Percentiles rank a stretch among this genome's conserved stretches.
phyloP scores from a whole-genome alignment of 768 basidiomycete species.

The Russula sp. region DNA sequence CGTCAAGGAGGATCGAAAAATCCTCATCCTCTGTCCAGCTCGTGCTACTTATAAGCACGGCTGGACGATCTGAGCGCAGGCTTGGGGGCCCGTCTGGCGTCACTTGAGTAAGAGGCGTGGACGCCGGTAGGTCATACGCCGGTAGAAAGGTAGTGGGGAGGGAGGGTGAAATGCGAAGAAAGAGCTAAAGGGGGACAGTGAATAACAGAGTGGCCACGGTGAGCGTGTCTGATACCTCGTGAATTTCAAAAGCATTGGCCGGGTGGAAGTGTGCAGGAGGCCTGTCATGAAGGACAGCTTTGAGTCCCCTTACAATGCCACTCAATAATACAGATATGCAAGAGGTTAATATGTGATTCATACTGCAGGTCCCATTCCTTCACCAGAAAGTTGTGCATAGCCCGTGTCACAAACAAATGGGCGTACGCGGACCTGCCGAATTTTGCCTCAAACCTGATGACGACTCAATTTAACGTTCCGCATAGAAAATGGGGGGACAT shows the following conservation, averaged over 20 bases:
- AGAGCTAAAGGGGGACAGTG: constrained; percentile 35
- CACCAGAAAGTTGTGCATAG: constrained; percentile 70
- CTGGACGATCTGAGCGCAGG: constrained; percentile 70
- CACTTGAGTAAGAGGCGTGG: constrained; percentile 27
- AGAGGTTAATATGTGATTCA: constrained; percentile 29
- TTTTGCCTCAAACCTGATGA: constrained; percentile 66
- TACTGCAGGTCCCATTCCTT: constrained; percentile 74
- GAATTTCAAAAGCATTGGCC: constrained; percentile 61
- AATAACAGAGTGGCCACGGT: constrained; percentile 18
- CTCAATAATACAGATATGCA: neutral
- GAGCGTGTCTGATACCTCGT: constrained; percentile 48
- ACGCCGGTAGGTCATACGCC: constrained; percentile 30
- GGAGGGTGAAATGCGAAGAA: constrained; percentile 46
- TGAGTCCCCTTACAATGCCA: constrained; percentile 53
- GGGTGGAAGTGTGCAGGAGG: constrained; percentile 82
- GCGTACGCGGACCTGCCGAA: constrained; percentile 82
- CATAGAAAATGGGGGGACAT: constrained; percentile 15
- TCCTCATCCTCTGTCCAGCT: constrained; percentile 99
- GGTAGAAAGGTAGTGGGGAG: constrained; percentile 47
- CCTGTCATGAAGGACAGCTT: constrained; percentile 79
- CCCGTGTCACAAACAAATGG: constrained; percentile 88
- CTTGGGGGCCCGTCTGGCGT: constrained; percentile 45
- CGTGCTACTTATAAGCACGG: constrained; percentile 84
- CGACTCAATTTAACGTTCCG: neutral
- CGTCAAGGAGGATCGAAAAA: constrained; percentile 75